phyloP scores from a whole-genome alignment of 2,329 filamentous ascomycete genomes.

The Fusarium devonianum region DNA sequence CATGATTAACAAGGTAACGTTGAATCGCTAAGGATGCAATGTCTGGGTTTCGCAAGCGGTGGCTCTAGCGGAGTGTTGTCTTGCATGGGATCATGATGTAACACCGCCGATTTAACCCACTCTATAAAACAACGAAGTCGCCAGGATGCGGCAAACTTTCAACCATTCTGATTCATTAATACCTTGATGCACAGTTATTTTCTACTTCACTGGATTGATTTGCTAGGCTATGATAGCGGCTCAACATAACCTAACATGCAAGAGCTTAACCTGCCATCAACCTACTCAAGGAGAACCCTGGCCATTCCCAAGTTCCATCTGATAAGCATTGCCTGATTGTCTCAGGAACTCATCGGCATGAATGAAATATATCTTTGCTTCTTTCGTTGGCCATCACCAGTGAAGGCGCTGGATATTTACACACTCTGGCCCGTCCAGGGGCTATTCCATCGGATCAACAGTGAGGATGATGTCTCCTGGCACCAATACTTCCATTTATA shows the following conservation, averaged over 20 bases:
- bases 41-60: neutral
- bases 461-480: no score
- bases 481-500: no score
- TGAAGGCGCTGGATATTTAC: no score
- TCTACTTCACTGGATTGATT: no score
- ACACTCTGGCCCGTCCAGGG: neutral
- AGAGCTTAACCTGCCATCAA: no score
- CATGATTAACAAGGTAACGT: slow-evolving; percentile 11
- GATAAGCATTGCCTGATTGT: no score
- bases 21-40: slow-evolving; percentile 13
- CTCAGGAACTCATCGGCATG: no score
- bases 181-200: neutral
- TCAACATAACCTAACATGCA: no score
- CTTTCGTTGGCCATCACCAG: neutral
- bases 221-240: no score
- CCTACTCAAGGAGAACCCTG: no score
- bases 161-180: neutral
- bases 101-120: slow-evolving; percentile 11
- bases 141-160: neutral
- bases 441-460: neutral
- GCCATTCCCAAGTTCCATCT: no score
- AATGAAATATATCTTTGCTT: no score
- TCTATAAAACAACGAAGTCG: neutral
- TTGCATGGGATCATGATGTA: slow-evolving; percentile 17
- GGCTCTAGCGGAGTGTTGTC: neutral